Base-by-base conservation (phyloP, 2,329 filamentous ascomycete species). In the Botrytis pseudocinerea region DNA sequence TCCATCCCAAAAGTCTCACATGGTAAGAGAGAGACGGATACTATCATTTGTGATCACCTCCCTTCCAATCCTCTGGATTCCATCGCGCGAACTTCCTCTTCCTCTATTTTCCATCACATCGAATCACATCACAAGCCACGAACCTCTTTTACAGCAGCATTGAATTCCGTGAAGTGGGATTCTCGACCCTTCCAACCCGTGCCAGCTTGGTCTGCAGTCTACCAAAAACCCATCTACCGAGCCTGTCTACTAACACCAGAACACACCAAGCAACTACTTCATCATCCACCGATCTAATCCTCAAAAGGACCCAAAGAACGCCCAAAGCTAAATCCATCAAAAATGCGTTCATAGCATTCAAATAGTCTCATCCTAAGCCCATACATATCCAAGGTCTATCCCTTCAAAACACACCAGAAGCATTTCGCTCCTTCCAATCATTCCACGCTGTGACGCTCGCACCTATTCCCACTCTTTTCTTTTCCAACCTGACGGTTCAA, bases 301-400 rank as follows among this genome's bases (percentile, higher is more conserved):
- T 6, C 25, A n/a, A 54, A 16, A n/a, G 48, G n/a, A 54, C 6
- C 14, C 12, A 54, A n/a, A 57, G 20, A 57, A 18, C 51, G 51
- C 51, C 51, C n/a, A 57, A 28, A 32, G 51, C 51, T 18, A 57
- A 57, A 57, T 28, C 51, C n/a, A 57, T 18, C 51, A 18, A 57
- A 54, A 57, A 57, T 57, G 51, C 51, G 51, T 57, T 57, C 51
- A 57, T 57, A 57, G 51, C 51, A 57, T 57, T 57, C 51, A 57
- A 57, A 57, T 57, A 57, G 51, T 57, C 51, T 57, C 51, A 18
- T 16, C n/a, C 51, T 4, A 16, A 28, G 16, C n/a, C 51, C n/a
- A 32, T 32, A 16, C n/a, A 57, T 18, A 57, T 57, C 16, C n/a
- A 28, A 57, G 51, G 51, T 16, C 51, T 6, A 57, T 32, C 51